Conservation (phyloP, 148 eudicot genomes). For the Vaccinium myrtillus region DNA sequence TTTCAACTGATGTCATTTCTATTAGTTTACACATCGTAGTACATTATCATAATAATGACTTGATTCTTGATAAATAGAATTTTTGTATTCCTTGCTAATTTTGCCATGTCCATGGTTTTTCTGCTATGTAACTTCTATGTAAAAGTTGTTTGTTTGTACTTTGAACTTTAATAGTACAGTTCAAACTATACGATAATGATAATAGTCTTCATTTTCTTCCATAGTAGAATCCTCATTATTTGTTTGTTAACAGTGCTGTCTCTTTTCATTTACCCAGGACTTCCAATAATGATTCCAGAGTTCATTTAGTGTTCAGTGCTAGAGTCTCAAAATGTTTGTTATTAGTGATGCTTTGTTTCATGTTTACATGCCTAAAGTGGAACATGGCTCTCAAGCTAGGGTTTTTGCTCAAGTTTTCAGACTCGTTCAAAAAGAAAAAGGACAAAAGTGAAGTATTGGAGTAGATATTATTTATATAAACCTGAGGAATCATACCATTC, state of each 20-base stretch:
- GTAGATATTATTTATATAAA: too few relatives aligned
- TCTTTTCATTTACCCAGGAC: not conserved
- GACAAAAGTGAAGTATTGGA: too few relatives aligned
- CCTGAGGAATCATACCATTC: too few relatives aligned
- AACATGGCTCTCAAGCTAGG: not conserved
- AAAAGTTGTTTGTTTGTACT: not conserved
- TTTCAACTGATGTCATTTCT: too few relatives aligned
- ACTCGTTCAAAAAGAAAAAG: too few relatives aligned
- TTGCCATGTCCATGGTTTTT: not conserved
- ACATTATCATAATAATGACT: not conserved
- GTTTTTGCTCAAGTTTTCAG: not conserved
- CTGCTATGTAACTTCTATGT: not conserved
- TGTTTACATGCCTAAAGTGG: not conserved
- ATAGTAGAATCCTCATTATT: not conserved
- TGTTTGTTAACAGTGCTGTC: not conserved
- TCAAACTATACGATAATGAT: not conserved
- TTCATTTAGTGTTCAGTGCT: not conserved
- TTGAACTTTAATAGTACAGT: not conserved
- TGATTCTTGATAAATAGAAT: not conserved
- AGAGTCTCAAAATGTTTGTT: not conserved
- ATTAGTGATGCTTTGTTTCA: not conserved
- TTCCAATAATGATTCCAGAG: not conserved
- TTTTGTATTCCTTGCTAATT: not conserved
- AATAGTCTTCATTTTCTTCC: not conserved
- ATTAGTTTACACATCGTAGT: not conserved